Percentiles rank a stretch among this genome's conserved stretches.
Evolutionary conservation across 83 land plant species (phyloP).

Genomic region (Diphasiastrum complanatum): DNA sequence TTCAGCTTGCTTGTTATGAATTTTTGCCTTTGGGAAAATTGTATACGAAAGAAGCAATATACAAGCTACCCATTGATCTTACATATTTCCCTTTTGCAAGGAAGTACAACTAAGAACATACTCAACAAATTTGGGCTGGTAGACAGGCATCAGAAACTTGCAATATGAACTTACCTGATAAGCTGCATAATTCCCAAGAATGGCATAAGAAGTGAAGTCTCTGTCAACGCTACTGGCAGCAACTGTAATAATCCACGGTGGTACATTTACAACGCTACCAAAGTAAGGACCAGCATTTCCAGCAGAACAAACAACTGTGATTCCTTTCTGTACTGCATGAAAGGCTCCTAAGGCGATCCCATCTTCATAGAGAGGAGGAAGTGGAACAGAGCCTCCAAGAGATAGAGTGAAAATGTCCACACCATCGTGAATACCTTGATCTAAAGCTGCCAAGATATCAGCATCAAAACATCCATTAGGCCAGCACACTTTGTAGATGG

Average conservation of each 20-base stretch:
- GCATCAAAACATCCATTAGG: slow-evolving; percentile 52
- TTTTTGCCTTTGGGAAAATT: too few species aligned
- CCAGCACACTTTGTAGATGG: slow-evolving; percentile 82
- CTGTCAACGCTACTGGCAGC: slow-evolving; percentile 21
- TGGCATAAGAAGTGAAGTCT: background rate
- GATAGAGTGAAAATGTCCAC: slow-evolving; percentile 62
- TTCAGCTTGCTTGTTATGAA: too few species aligned
- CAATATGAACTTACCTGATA: too few species aligned
- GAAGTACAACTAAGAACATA: too few species aligned
- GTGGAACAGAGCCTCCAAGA: slow-evolving; percentile 27
- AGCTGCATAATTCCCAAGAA: too few species aligned
- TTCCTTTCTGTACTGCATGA: slow-evolving; percentile 31
- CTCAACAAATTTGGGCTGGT: too few species aligned
- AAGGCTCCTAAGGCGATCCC: slow-evolving; percentile 51
- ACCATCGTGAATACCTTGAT: slow-evolving; percentile 65
- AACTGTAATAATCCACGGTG: slow-evolving; percentile 16
- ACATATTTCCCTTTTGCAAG: too few species aligned
- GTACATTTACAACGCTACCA: slow-evolving; percentile 14
- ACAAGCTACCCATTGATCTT: too few species aligned
- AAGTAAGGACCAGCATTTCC: slow-evolving; percentile 11
- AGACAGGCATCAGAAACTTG: too few species aligned
- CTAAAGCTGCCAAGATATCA: slow-evolving; percentile 73
- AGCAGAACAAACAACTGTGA: slow-evolving; percentile 12
- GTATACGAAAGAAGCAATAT: too few species aligned
- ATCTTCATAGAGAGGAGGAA: slow-evolving; percentile 27